These are phyloP conservation scores for Arabidopsis arenosa DNA, from an alignment of 345 rosid species.

Conservation along the genomic window DNA sequence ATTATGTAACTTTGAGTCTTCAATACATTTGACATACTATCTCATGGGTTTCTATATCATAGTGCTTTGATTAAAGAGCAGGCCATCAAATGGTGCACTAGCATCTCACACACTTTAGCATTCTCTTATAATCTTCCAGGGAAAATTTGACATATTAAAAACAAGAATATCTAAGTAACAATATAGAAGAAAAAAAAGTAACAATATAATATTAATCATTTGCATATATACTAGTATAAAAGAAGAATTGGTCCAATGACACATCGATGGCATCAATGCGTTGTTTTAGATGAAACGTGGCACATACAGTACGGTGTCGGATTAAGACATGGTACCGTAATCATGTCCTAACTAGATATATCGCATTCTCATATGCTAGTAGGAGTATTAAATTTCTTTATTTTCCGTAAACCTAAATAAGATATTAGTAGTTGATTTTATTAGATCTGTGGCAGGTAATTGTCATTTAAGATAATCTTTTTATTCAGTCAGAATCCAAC, in stretches of 20 bases:
- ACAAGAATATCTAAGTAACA: too few species aligned
- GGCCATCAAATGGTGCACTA: background rate
- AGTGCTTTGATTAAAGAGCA: background rate
- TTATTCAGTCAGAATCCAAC: constrained; percentile 12
- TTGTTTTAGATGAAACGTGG: constrained; percentile 32
- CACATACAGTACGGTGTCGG: constrained; percentile 37
- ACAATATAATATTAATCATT: background rate
- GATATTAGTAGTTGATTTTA: constrained; percentile 1
- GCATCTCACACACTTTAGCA: background rate
- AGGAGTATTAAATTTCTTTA: background rate
- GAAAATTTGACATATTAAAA: background rate
- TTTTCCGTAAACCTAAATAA: constrained; percentile 3
- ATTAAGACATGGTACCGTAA: constrained; percentile 29
- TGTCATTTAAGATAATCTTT: background rate
- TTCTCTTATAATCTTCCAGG: background rate
- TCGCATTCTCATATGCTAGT: constrained; percentile 3
- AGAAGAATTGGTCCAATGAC: constrained; percentile 2
- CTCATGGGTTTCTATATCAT: too few species aligned
- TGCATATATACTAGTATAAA: background rate
- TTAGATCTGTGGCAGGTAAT: constrained; percentile 25
- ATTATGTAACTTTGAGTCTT: too few species aligned
- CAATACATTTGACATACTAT: too few species aligned
- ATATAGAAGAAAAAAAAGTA: too few species aligned
- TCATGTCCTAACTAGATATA: constrained; percentile 20
- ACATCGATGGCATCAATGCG: constrained; percentile 30